A percentile compares a stretch with the other conserved stretches of the same genome.
Evolutionary conservation across 2,329 filamentous ascomycete genomes (phyloP).

Genomic region (Neophaeococcomyces mojaviensis): DNA sequence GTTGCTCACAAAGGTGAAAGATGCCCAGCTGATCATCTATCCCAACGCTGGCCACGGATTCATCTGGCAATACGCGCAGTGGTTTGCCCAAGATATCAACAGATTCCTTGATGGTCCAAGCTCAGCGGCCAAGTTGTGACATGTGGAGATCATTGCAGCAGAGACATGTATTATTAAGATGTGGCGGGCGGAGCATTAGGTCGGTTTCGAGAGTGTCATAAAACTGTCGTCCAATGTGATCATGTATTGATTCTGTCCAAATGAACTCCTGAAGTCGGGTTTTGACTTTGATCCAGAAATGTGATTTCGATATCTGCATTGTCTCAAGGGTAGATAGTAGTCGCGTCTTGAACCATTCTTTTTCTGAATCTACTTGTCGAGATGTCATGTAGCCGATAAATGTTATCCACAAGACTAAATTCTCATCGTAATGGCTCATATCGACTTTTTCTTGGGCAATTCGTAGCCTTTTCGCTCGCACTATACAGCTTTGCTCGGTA

Average conservation of each 20-base stretch:
- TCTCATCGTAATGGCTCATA: constrained; percentile 9
- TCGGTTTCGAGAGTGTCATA: not conserved
- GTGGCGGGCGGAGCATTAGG: constrained; percentile 1
- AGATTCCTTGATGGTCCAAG: constrained; percentile 13
- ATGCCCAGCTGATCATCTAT: constrained; percentile 16
- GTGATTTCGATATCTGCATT: constrained; percentile 9
- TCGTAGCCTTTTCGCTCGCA: not conserved
- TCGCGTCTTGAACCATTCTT: constrained; percentile 10
- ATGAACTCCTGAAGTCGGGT: not conserved
- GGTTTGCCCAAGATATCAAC: constrained; percentile 13
- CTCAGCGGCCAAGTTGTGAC: no score
- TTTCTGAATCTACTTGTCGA: not conserved
- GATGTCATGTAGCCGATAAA: not conserved
- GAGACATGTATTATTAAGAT: no score
- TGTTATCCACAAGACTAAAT: constrained; percentile 7
- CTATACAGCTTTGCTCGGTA: not conserved
- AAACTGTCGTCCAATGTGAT: not conserved
- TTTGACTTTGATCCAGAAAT: not conserved
- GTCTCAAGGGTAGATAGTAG: constrained; percentile 10
- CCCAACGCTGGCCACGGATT: constrained; percentile 15
- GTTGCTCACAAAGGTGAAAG: constrained; percentile 11
- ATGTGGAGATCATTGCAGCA: no score
- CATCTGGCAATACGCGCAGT: constrained; percentile 15
- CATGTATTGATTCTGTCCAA: constrained; percentile 12
- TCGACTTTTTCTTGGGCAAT: constrained; percentile 6